Conservation (phyloP, 805 yeast species). For the Candida piceae region DNA sequence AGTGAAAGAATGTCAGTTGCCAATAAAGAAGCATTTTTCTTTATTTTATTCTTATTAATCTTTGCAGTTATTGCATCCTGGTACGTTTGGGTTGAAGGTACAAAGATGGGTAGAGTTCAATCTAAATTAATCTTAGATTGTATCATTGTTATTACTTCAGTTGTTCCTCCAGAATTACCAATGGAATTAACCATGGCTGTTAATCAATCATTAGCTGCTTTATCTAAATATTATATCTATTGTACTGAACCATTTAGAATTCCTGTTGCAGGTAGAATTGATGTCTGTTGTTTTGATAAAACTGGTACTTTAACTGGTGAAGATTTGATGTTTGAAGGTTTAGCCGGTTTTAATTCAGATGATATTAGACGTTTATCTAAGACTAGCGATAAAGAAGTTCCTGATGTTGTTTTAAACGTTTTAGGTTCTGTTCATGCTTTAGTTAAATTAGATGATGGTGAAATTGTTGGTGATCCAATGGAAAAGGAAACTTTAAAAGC, state of each 20-base stretch:
- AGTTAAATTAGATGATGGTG: slow-evolving; percentile 92
- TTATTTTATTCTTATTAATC: slow-evolving; percentile 80
- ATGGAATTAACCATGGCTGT: slow-evolving; percentile 99
- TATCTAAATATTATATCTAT: slow-evolving; percentile 81
- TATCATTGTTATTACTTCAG: slow-evolving; percentile 92
- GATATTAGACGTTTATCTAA: slow-evolving; percentile 52
- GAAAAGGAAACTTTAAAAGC: slow-evolving; percentile 93
- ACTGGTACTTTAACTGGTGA: slow-evolving; percentile 98
- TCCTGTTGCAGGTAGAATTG: slow-evolving; percentile 96
- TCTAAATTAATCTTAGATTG: slow-evolving; percentile 92
- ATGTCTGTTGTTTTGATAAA: slow-evolving; percentile 97
- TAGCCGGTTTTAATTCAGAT: slow-evolving; percentile 67
- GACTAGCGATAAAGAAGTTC: slow-evolving; percentile 51
- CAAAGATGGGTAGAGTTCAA: slow-evolving; percentile 90
- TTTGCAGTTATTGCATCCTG: slow-evolving; percentile 95
- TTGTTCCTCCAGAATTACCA: slow-evolving; percentile 98
- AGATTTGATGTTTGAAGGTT: slow-evolving; percentile 92
- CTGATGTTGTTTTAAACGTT: slow-evolving; percentile 61
- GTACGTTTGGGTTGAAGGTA: slow-evolving; percentile 98
- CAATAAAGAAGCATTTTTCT: slow-evolving; percentile 87
- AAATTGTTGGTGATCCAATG: slow-evolving; percentile 98
- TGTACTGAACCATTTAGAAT: slow-evolving; percentile 99
- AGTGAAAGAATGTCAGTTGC: slow-evolving; percentile 96
- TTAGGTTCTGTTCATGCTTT: slow-evolving; percentile 96
- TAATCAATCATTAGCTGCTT: slow-evolving; percentile 81